Evolutionary conservation across 2,329 filamentous ascomycete genomes (phyloP), one percentile per base, ranked within the genome.

Genomic region (Diatrype stigma): DNA sequence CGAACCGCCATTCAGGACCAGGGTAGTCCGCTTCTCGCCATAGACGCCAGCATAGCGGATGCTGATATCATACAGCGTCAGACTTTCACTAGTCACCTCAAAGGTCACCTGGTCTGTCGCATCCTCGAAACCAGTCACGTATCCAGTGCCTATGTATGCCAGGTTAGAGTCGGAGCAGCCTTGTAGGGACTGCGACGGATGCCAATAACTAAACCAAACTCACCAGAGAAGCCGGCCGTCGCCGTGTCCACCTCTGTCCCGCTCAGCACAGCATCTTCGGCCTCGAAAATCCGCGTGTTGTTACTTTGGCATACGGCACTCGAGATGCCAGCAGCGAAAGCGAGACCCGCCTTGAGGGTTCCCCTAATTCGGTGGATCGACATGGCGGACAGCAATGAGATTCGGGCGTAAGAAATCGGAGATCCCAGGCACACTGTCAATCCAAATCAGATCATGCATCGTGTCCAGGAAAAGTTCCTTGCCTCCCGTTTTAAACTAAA

Each of bases 111-210:
- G 70, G 60, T 77, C 74, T 4, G 62, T 58, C 6, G 60, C 56
- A 4, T 65, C 63, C 35, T 75, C 73, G 57, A 78, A 77, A 32
- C 73, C 70, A 35, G 71, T 70, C 14, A 77, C 71, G 51, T 77
- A 78, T 19, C 75, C 75, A 16, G 68, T 70, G 14, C 74, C 73
- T 74, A 45, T 46, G 37, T 35, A n/a, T n/a, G n/a, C n/a, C n/a
- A 11, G 22, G 1, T 46, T 16, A 38, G n/a, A 38, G 16, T 42
- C 16, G 49, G 16, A 7, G 32, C 21, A 40, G 38, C 11, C 23
- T 12, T 2, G 22, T n/a, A 16, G 2, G n/a, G 19, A 22, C 17
- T 11, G 6, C n/a, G n/a, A n/a, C n/a, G n/a, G n/a, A 22, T 11
- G 19, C 37, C 3, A 30, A 47, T 45, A 45, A 47, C 21, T 8